These are phyloP conservation scores for Aspergillus novofumigatus DNA, from an alignment of 2,329 filamentous ascomycete genomes.

Conservation along the genomic window DNA sequence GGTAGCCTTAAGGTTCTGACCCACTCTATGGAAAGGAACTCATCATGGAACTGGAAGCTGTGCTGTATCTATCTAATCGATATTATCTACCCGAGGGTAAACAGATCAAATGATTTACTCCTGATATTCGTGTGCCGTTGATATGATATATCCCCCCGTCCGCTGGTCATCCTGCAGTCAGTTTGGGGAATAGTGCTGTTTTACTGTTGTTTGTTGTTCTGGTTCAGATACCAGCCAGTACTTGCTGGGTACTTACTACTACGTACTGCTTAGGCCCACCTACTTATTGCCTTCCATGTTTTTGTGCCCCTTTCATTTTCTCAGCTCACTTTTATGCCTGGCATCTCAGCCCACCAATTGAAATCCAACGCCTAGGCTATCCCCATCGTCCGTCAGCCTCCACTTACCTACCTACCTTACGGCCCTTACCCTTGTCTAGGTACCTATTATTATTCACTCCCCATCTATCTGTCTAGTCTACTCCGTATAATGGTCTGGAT, in stretches of 20 bases:
- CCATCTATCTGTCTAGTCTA: neutral
- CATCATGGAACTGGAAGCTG: neutral
- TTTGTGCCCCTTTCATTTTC: neutral
- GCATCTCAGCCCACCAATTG: slow-evolving; percentile 17
- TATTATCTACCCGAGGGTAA: neutral
- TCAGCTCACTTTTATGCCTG: slow-evolving; percentile 1
- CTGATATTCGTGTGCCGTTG: no score
- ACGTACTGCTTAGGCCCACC: neutral
- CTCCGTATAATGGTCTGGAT: neutral
- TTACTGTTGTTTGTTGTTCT: no score
- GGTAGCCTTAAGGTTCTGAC: neutral
- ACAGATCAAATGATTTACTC: neutral
- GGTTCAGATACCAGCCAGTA: neutral
- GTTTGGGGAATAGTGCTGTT: no score
- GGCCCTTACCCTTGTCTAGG: no score
- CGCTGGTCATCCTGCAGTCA: no score
- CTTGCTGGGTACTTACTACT: neutral
- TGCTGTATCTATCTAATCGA: no score
- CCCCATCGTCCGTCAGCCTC: no score
- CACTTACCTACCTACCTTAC: no score
- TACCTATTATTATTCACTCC: neutral
- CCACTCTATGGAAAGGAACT: neutral
- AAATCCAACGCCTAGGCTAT: neutral
- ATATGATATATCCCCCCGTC: neutral
- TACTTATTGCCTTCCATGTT: no score